These are phyloP conservation scores for Clavispora fructus DNA, from an alignment of 805 yeast genomes.

Conservation along the genomic window DNA sequence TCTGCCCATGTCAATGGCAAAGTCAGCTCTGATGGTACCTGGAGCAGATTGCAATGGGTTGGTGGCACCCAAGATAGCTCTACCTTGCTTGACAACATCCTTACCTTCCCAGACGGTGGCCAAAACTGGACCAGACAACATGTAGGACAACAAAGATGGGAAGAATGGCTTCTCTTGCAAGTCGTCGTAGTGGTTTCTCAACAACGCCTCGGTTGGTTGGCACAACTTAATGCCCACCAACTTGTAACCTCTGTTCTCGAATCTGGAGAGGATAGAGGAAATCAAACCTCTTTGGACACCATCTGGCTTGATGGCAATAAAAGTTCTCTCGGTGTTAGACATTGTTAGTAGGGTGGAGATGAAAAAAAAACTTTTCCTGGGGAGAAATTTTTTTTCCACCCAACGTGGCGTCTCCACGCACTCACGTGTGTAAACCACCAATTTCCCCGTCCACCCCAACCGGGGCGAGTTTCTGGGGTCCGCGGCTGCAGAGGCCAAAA, in stretches of 20 bases:
- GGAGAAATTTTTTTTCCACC: constrained; percentile 2
- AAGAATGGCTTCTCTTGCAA: constrained; percentile 94
- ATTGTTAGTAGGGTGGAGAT: constrained; percentile 18
- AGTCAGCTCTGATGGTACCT: constrained; percentile 99
- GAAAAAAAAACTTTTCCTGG: background rate
- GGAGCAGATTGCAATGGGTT: constrained; percentile 97
- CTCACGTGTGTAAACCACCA: background rate
- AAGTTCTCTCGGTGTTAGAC: constrained; percentile 76
- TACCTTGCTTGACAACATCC: constrained; percentile 98
- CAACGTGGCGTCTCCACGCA: background rate
- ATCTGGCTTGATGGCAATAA: constrained; percentile 95
- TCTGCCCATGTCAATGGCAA: constrained; percentile 98
- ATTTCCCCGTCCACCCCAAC: background rate
- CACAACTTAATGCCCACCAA: constrained; percentile 92
- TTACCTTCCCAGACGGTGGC: constrained; percentile 99
- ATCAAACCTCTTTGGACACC: constrained; percentile 99
- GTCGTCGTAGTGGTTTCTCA: constrained; percentile 94
- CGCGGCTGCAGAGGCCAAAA: too few species aligned
- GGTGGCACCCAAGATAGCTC: constrained; percentile 97
- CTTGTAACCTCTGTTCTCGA: constrained; percentile 96
- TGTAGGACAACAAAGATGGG: constrained; percentile 93
- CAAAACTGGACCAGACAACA: constrained; percentile 97
- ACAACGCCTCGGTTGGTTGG: constrained; percentile 77
- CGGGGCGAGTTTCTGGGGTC: too few species aligned
- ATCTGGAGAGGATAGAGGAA: constrained; percentile 84